phyloP scores from a whole-genome alignment of 1,284 basidiomycete genomes.

The Tranzscheliella williamsii region DNA sequence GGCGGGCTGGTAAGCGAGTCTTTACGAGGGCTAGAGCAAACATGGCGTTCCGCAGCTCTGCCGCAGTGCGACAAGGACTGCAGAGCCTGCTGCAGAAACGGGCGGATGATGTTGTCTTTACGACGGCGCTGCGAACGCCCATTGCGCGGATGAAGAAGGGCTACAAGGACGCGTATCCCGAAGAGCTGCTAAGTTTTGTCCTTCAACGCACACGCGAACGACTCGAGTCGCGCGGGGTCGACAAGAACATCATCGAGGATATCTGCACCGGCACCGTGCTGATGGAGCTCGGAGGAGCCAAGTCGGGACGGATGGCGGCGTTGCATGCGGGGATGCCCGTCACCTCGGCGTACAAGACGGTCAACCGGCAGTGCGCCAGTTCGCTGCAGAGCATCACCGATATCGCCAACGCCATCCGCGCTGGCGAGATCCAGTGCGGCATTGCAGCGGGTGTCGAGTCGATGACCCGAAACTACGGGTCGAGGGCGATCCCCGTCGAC shows the following conservation, averaged over 20 bases:
- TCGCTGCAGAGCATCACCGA: slow-evolving; percentile 61
- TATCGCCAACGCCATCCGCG: slow-evolving; percentile 60
- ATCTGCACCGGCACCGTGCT: slow-evolving; percentile 61
- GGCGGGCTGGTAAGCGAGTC: too few relatives aligned
- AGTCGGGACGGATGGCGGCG: slow-evolving; percentile 60
- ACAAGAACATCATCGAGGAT: slow-evolving; percentile 59
- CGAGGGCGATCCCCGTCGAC: slow-evolving; percentile 57
- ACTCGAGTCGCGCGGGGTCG: slow-evolving; percentile 58
- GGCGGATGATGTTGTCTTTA: slow-evolving; percentile 56
- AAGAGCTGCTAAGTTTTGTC: slow-evolving; percentile 60
- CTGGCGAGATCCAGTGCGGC: slow-evolving; percentile 51
- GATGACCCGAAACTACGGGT: slow-evolving; percentile 59
- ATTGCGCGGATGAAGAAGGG: slow-evolving; percentile 60
- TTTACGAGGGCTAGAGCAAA: too few relatives aligned
- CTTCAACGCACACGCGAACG: slow-evolving; percentile 53
- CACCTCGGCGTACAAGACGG: slow-evolving; percentile 43
- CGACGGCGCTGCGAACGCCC: slow-evolving; percentile 61
- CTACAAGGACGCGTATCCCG: slow-evolving; percentile 57
- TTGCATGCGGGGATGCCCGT: slow-evolving; percentile 59
- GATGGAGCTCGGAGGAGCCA: slow-evolving; percentile 62
- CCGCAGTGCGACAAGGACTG: slow-evolving; percentile 30
- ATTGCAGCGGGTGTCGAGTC: slow-evolving; percentile 57
- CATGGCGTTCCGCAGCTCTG: slow-evolving; percentile 43
- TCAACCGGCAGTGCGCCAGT: slow-evolving; percentile 62
- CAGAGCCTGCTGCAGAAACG: slow-evolving; percentile 47